These are phyloP conservation scores for Apiospora arundinis DNA, from an alignment of 2,329 filamentous ascomycete genomes.

Conservation along the genomic window DNA sequence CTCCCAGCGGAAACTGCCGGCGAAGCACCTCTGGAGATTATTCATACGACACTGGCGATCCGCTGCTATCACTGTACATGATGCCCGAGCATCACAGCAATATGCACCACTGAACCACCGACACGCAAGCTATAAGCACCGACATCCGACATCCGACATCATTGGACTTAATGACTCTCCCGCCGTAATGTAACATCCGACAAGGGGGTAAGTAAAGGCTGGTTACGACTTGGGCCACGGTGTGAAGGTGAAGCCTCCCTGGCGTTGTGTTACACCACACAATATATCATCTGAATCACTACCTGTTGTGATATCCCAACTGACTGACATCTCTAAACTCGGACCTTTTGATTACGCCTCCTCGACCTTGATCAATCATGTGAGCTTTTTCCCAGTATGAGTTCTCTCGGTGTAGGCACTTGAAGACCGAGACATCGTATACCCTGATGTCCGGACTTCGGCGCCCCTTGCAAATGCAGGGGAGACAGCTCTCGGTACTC, in stretches of 20 bases:
- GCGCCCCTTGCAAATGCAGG: neutral
- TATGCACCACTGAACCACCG: neutral
- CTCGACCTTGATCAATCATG: neutral
- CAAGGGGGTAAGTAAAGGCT: neutral
- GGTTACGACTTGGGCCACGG: neutral
- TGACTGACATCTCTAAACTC: neutral
- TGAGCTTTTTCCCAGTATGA: neutral
- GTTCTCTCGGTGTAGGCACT: neutral
- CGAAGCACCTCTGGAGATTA: neutral
- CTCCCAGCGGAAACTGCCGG: neutral
- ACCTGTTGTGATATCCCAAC: neutral
- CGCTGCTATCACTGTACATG: neutral
- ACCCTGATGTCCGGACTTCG: neutral
- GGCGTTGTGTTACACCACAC: neutral
- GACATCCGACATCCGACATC: neutral
- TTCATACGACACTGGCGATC: neutral
- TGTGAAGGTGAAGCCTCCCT: slow-evolving; percentile 1
- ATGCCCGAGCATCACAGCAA: neutral
- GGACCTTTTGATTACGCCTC: neutral
- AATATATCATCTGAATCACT: too few relatives aligned
- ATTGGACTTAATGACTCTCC: neutral
- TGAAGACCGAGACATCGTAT: neutral
- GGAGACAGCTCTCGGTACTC: neutral
- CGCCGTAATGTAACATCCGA: neutral
- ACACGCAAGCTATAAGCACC: neutral